Evolutionary conservation across 148 eudicot genomes (phyloP), one percentile per base, ranked within the genome.

Genomic region (Rhododendron ovatum): DNA sequence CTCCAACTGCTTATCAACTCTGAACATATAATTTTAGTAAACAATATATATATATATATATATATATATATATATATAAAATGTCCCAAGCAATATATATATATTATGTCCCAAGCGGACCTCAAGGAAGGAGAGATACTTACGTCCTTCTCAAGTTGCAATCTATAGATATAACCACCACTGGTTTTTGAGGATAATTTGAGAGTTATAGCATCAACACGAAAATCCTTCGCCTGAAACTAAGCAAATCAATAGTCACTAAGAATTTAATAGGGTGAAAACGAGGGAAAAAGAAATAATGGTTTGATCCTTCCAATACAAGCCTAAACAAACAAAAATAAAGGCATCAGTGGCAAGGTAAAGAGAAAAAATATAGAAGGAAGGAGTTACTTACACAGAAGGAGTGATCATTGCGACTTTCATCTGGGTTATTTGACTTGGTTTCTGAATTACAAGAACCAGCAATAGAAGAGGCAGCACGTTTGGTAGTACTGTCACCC

Each of bases 111-210:
- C 74, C 59, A 48, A 63, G 45, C 28, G 11, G 47, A 30, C 30
- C 24, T 47, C 78, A 17, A 71, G 20, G 30, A 59, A 61, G 45
- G n/a, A 85, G 35, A 78, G 86, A 76, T 76, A 57, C 86, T 85
- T 85, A 85, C 86, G 43, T 85, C 86, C 82, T 77, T 77, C 81
- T 85, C 73, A 85, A 85, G 86, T 77, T 85, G 86, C 63, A 78
- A 85, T 85, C 82, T 85, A 57, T 85, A n/a, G 12, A 59, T 77
- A 57, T 55, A 85, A 11, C 55, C 73, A 41, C 82, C 74, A 77
- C 35, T 41, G 26, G 73, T 14, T 85, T 77, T 39, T 51, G 81
- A 26, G n/a, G 82, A 85, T 41, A 77, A 41, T 53, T 77, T 50
- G 18, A 57, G 82, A 55, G n/a, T 26, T 76, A 17, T 2, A 53